Percentiles rank a stretch among this genome's conserved stretches.
phyloP scores from a whole-genome alignment of 768 basidiomycete species.

The Tylopilus vinaceipallidus region DNA sequence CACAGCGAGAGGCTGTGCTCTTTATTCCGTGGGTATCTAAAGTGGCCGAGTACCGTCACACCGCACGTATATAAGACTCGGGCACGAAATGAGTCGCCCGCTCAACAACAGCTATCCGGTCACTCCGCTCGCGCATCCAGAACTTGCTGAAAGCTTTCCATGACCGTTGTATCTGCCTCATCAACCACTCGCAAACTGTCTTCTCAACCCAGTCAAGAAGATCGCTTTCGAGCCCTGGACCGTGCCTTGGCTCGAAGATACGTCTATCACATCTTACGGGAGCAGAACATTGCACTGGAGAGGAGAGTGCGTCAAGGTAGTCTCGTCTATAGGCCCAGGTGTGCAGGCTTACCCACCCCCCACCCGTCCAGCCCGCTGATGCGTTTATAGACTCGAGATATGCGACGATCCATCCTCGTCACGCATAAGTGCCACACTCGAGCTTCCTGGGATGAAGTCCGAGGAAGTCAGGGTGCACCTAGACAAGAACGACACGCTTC shows the following conservation, averaged over 20 bases:
- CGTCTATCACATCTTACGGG: slow-evolving; percentile 21
- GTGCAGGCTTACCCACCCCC: slow-evolving; percentile 4
- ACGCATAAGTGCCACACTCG: slow-evolving; percentile 35
- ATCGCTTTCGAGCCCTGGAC: slow-evolving; percentile 31
- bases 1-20: too few relatives aligned
- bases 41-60: too few relatives aligned
- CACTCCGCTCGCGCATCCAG: not conserved
- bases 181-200: slow-evolving; percentile 27
- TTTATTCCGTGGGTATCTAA: too few relatives aligned
- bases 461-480: slow-evolving; percentile 36
- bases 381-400: slow-evolving; percentile 35
- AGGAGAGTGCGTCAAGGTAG: slow-evolving; percentile 25
- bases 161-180: slow-evolving; percentile 24
- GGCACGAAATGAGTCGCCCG: not conserved
- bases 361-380: slow-evolving; percentile 12
- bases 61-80: slow-evolving; percentile 4
- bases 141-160: slow-evolving; percentile 3
- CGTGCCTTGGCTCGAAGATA: slow-evolving; percentile 33
- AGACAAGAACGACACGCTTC: slow-evolving; percentile 27
- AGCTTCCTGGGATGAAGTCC: slow-evolving; percentile 39
- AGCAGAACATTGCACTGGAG: slow-evolving; percentile 18
- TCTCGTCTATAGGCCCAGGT: slow-evolving; percentile 35
- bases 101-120: not conserved
- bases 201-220: slow-evolving; percentile 20
- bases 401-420: slow-evolving; percentile 36